Conservation (phyloP, 495 filamentous ascomycete species). For the Podospora appendiculata region DNA sequence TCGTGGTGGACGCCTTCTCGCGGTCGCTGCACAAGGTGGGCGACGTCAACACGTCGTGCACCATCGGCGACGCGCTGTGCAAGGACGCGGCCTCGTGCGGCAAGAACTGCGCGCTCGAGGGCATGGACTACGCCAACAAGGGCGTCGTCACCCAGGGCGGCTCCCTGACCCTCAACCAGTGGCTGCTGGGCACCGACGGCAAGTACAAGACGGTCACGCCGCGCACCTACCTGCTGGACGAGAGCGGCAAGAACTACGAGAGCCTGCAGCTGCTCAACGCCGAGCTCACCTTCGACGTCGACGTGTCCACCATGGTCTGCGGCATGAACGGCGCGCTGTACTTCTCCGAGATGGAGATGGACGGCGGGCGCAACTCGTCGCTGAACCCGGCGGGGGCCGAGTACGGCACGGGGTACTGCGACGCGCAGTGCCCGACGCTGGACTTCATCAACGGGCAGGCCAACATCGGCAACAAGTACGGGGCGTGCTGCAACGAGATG, state of each 20-base stretch:
- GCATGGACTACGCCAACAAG: conserved; percentile 33
- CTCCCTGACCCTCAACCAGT: conserved; percentile 45
- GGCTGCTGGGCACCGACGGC: conserved; percentile 33
- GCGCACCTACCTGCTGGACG: conserved; percentile 53
- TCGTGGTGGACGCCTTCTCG: conserved; percentile 48
- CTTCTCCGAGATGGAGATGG: conserved; percentile 56
- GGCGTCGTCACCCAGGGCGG: conserved; percentile 36
- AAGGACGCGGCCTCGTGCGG: conserved; percentile 35
- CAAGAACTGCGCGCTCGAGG: conserved; percentile 42
- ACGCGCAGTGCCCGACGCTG: conserved; percentile 59
- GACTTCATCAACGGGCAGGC: conserved; percentile 66
- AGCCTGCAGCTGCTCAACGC: conserved; percentile 49
- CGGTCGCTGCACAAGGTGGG: conserved; percentile 9
- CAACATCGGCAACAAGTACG: conserved; percentile 42
- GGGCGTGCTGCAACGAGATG: conserved; percentile 67
- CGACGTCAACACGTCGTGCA: conserved; percentile 3
- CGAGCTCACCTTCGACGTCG: conserved; percentile 65
- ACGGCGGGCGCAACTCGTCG: conserved; percentile 45
- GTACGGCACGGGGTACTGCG: conserved; percentile 73
- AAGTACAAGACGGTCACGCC: conserved; percentile 44
- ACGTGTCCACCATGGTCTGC: conserved; percentile 56
- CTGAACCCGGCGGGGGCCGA: conserved; percentile 60
- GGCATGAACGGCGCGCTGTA: conserved; percentile 70
- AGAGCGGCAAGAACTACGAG: conserved; percentile 45
- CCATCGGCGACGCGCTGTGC: conserved; percentile 48